Conservation (phyloP, 176 grass and related monocot species). For the Oryza australiensis region DNA sequence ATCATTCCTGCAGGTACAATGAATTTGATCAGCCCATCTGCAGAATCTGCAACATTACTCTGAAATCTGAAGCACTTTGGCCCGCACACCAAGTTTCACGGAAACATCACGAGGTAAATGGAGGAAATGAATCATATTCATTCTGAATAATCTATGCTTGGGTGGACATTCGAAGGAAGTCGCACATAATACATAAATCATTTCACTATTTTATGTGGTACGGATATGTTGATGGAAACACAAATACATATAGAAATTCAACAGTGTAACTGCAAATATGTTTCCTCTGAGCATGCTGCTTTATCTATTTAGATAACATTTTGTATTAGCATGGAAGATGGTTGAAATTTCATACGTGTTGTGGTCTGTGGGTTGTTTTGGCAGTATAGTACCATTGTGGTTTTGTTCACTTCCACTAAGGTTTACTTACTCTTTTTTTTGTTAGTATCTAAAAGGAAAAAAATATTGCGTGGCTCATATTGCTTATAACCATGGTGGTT, state of each 20-base stretch:
- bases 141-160: not conserved
- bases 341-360: not conserved
- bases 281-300: not conserved
- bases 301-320: not conserved
- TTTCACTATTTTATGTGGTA: not conserved
- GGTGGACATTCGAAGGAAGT: not conserved
- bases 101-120: constrained; percentile 89
- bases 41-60: constrained; percentile 77
- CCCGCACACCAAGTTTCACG: constrained; percentile 91
- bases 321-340: not conserved
- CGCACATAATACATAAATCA: not conserved
- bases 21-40: constrained; percentile 89
- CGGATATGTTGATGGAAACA: not conserved
- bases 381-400: not conserved
- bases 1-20: constrained; percentile 70
- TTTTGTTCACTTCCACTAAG: not conserved
- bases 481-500: constrained; percentile 3
- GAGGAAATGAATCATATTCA: not conserved
- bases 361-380: not conserved
- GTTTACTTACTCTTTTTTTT: not conserved
- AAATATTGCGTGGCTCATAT: not conserved
- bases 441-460: not conserved
- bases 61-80: constrained; percentile 97
- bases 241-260: not conserved
- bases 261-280: not conserved